phyloP scores from a whole-genome alignment of 2,329 filamentous ascomycete species.

The Epichloe amarillans region DNA sequence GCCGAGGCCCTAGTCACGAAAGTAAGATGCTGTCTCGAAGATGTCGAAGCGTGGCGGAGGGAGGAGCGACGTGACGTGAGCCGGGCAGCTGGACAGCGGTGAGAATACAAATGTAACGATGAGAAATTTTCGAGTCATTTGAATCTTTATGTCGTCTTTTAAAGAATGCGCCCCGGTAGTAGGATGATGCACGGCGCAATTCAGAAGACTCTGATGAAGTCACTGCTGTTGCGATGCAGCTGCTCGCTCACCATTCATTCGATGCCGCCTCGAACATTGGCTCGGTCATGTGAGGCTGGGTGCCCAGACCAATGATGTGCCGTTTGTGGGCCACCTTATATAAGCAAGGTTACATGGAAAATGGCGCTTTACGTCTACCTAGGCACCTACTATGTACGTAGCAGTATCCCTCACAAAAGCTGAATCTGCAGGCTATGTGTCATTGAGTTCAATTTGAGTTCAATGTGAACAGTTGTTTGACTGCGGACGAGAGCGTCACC shows the following conservation, averaged over 20 bases:
- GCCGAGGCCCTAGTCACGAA: neutral
- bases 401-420: neutral
- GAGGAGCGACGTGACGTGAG: constrained; percentile 1
- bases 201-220: neutral
- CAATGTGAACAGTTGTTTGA: no score
- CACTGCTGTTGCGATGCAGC: neutral
- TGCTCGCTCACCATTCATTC: constrained; percentile 1
- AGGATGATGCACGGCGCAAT: constrained; percentile 3
- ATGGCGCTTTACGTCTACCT: neutral
- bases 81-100: neutral
- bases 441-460: neutral
- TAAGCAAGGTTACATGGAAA: neutral
- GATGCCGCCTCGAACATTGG: constrained; percentile 6
- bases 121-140: neutral
- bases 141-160: neutral
- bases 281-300: constrained; percentile 19
- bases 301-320: constrained; percentile 14
- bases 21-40: neutral
- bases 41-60: constrained; percentile 1
- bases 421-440: neutral
- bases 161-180: neutral
- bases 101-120: neutral
- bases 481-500: neutral
- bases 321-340: neutral
- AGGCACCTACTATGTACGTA: no score